Evolutionary conservation across 2,329 filamentous ascomycete species (phyloP).

Genomic region (Ceratocystiopsis sp.): DNA sequence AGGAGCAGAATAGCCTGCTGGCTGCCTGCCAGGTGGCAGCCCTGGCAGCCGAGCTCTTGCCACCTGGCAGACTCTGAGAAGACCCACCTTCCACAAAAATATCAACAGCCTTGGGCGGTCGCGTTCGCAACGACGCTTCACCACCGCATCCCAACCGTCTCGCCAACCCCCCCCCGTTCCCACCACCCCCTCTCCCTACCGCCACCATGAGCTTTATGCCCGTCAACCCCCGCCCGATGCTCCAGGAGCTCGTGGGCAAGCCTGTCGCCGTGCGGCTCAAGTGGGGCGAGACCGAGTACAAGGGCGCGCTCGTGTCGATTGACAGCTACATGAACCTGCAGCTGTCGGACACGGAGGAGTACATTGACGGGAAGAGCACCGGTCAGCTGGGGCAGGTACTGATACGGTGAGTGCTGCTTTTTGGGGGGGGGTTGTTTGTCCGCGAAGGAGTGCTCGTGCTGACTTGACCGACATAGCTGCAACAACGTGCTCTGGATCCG

Average conservation of each 20-base stretch:
- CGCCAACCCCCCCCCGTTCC: neutral
- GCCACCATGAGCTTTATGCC: constrained; percentile 48
- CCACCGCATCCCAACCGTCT: neutral
- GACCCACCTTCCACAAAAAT: neutral
- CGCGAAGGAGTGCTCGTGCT: neutral
- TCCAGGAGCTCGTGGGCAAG: constrained; percentile 85
- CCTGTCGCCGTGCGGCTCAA: constrained; percentile 85
- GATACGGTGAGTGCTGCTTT: constrained; percentile 46
- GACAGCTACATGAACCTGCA: constrained; percentile 99
- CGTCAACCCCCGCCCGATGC: constrained; percentile 90
- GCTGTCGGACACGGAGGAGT: constrained; percentile 80
- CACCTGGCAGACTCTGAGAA: too few species aligned
- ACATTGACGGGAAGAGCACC: constrained; percentile 70
- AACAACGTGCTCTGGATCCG: constrained; percentile 97
- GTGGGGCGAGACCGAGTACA: constrained; percentile 97
- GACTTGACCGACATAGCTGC: constrained; percentile 9
- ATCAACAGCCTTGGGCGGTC: too few species aligned
- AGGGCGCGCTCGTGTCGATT: constrained; percentile 70
- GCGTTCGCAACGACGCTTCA: neutral
- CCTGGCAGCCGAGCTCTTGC: too few species aligned
- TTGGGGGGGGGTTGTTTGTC: neutral
- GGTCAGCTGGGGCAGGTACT: constrained; percentile 79
- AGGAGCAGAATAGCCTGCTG: neutral
- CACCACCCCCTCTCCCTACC: neutral
- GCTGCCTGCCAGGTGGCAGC: neutral